Base-by-base conservation (phyloP, 2,329 filamentous ascomycete species). In the Helotiales sp. region DNA sequence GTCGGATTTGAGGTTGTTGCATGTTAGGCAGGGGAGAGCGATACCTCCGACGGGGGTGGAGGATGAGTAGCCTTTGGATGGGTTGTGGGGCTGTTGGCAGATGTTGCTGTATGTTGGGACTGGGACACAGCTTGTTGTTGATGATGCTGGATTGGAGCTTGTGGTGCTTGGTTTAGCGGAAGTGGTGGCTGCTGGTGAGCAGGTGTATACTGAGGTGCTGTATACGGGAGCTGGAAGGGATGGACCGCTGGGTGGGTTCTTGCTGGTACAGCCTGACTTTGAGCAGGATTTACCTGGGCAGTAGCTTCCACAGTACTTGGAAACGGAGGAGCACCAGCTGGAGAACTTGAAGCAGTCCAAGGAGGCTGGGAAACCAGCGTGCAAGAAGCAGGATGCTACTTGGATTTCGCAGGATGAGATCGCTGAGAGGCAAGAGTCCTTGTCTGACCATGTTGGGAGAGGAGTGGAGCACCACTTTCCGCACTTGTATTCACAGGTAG, bases 61-160 rank as follows among this genome's bases (percentile, higher is more conserved):
- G 1, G 87, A 85, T 1, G 83, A 85, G 68, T 92, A 93, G 52
- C 84, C 85, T 64, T 80, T 82, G 69, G 81, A 79, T 64, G 82
- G 81, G 72, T 74, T 79, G 52, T 73, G 70, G n/a, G 81, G 77
- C 70, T 83, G 79, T 33, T 69, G 72, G 76, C 81, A 84, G 66
- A 84, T 76, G 40, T 68, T 68, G 19, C 55, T 59, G 63, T 78
- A 78, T 55, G 78, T 81, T 1, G 79, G 76, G 31, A 76, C 70
- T 2, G 81, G 78, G 53, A 77, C 74, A 40, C 72, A 71, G 52
- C 71, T 70, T 22, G 71, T 69, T 24, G 40, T 44, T 6, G 40
- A 44, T 17, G 70, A 66, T 24, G 63, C 65, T 12, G 55, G 66
- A 4, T 64, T 68, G 10, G 72, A 67, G 2, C 68, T 64, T 2